A percentile compares a stretch with the other conserved stretches of the same genome.
Evolutionary conservation across 176 grass and related monocot genomes (phyloP).

Genomic region (Alopecurus myosuroides): DNA sequence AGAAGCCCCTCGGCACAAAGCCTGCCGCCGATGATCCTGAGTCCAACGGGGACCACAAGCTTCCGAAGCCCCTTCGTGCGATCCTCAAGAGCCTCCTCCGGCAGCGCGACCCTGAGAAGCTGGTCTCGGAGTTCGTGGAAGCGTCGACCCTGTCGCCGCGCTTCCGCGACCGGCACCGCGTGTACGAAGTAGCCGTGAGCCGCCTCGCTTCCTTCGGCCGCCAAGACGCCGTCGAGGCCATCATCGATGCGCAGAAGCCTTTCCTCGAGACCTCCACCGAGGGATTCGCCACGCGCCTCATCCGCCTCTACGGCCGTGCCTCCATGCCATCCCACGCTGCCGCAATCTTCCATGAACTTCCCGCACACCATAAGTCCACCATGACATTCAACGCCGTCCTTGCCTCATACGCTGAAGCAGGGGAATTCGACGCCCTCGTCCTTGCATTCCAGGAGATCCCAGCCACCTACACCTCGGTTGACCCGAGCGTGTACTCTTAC

Average conservation of each 20-base stretch:
- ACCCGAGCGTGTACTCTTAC: conserved; percentile 37
- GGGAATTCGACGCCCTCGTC: conserved; percentile 17
- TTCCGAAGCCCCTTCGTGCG: not conserved
- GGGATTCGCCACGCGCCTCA: conserved; percentile 46
- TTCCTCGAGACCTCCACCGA: conserved; percentile 32
- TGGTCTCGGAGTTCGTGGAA: conserved; percentile 41
- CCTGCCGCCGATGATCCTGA: not conserved
- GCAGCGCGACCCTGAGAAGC: conserved; percentile 54
- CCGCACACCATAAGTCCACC: conserved; percentile 8
- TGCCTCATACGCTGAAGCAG: not conserved
- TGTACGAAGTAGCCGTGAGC: conserved; percentile 39
- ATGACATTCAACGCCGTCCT: conserved; percentile 48
- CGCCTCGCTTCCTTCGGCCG: conserved; percentile 40
- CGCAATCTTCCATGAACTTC: conserved; percentile 34
- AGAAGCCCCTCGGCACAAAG: not conserved
- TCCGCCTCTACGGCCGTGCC: conserved; percentile 56
- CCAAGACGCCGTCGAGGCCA: conserved; percentile 32
- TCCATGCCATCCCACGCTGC: conserved; percentile 46
- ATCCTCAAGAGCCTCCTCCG: conserved; percentile 13
- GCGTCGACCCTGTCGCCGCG: conserved; percentile 12
- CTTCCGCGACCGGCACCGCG: conserved; percentile 45
- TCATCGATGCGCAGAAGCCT: conserved; percentile 59
- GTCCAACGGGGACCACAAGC: not conserved
- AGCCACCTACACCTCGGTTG: conserved; percentile 20
- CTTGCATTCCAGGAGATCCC: conserved; percentile 42